phyloP scores from a whole-genome alignment of 345 rosid species.

The Pugionium dolabratum region DNA sequence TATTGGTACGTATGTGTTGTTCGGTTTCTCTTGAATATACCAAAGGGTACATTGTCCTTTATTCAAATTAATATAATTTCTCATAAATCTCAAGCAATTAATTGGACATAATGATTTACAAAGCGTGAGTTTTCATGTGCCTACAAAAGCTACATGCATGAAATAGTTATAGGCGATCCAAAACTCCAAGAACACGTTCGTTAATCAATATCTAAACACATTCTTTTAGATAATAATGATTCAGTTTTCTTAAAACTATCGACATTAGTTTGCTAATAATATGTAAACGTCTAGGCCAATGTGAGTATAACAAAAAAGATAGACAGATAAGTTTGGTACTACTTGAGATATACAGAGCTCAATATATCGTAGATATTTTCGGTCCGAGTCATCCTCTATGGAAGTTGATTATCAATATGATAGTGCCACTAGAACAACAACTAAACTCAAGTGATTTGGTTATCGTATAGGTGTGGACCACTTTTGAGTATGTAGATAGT shows the following conservation, averaged over 20 bases:
- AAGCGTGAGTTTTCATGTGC: slow-evolving; percentile 30
- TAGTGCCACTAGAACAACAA: not conserved
- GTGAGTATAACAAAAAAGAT: slow-evolving; percentile 1
- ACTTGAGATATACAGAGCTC: slow-evolving; percentile 12
- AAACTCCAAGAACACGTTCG: slow-evolving; percentile 31
- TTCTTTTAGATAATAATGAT: not conserved
- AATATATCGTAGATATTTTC: slow-evolving; percentile 6
- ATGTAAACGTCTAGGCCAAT: not conserved
- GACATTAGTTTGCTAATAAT: not conserved
- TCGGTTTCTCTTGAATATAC: slow-evolving; percentile 29
- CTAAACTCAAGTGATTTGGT: slow-evolving; percentile 1
- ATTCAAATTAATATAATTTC: not conserved
- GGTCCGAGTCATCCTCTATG: not conserved
- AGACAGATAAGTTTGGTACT: not conserved
- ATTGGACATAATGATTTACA: slow-evolving; percentile 24
- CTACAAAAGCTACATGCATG: slow-evolving; percentile 13
- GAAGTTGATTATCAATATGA: slow-evolving; percentile 4
- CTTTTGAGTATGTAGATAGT: not conserved
- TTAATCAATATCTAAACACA: not conserved
- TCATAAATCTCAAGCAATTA: slow-evolving; percentile 26
- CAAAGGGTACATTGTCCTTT: slow-evolving; percentile 27
- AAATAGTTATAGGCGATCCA: slow-evolving; percentile 21
- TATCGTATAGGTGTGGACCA: not conserved
- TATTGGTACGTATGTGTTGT: slow-evolving; percentile 30
- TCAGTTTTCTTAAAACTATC: not conserved